Percentiles rank a stretch among this genome's conserved stretches.
Conservation (phyloP, 1,139 yeast species). For the Blastobotrys buckinghamii region DNA sequence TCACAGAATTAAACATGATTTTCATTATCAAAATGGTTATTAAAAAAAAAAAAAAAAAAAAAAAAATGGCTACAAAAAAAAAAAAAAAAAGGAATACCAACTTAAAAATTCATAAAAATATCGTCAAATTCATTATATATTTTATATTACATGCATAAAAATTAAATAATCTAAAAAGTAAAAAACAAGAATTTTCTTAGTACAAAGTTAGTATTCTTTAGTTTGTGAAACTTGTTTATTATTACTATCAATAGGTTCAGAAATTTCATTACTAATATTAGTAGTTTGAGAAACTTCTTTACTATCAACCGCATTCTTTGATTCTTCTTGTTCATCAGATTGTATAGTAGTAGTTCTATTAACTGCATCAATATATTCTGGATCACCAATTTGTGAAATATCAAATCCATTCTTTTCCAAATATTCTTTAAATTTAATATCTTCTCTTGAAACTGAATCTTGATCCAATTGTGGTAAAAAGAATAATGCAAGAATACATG, state of each 20-base stretch:
- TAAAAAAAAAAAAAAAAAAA: not conserved
- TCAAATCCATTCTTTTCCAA: slow-evolving; percentile 38
- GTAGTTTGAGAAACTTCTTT: not conserved
- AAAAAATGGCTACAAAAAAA: not conserved
- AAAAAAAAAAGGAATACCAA: too few species aligned
- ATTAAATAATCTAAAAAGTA: too few species aligned
- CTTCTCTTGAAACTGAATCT: slow-evolving; percentile 75
- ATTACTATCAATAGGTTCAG: too few species aligned
- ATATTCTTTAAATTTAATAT: slow-evolving; percentile 59
- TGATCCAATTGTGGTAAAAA: slow-evolving; percentile 78
- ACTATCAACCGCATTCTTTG: not conserved
- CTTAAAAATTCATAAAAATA: not conserved
- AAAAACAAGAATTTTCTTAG: too few species aligned
- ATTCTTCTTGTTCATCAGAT: not conserved
- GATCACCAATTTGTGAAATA: slow-evolving; percentile 26
- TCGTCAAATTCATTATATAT: not conserved
- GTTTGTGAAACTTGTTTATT: too few species aligned
- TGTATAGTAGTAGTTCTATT: not conserved
- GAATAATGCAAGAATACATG: slow-evolving; percentile 64
- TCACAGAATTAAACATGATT: not conserved
- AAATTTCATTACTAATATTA: not conserved
- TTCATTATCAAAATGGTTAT: not conserved
- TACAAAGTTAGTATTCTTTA: too few species aligned
- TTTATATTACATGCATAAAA: too few species aligned
- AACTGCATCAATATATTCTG: slow-evolving; percentile 10